phyloP scores from a whole-genome alignment of 441 rosid genomes.

The Gossypium trilobum region DNA sequence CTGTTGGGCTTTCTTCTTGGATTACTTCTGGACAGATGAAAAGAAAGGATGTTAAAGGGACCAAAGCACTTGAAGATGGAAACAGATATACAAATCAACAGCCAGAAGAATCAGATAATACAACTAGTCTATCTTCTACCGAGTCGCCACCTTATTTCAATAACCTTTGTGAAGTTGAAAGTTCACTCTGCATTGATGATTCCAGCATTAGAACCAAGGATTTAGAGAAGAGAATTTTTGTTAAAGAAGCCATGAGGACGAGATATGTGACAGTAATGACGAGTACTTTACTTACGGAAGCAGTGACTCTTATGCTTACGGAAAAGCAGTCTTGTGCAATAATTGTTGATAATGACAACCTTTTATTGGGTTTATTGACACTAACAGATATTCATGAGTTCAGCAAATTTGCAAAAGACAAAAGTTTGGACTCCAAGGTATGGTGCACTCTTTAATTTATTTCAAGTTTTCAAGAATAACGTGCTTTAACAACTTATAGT shows the following conservation, averaged over 20 bases:
- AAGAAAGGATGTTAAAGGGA: slow-evolving; percentile 42
- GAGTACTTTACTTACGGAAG: slow-evolving; percentile 64
- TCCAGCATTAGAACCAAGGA: slow-evolving; percentile 31
- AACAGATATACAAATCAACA: slow-evolving; percentile 23
- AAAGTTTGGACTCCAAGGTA: slow-evolving; percentile 47
- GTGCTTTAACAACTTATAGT: neutral
- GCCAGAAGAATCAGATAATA: slow-evolving; percentile 24
- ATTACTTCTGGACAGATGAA: slow-evolving; percentile 69
- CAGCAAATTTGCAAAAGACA: slow-evolving; percentile 34
- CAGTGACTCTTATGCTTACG: slow-evolving; percentile 61
- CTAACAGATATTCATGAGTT: slow-evolving; percentile 61
- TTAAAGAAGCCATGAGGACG: slow-evolving; percentile 88
- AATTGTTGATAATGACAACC: slow-evolving; percentile 55
- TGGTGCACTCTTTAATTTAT: neutral
- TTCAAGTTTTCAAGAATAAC: neutral
- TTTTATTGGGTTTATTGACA: slow-evolving; percentile 55
- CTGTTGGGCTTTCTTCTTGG: slow-evolving; percentile 92
- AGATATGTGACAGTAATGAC: slow-evolving; percentile 57
- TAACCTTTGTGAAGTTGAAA: slow-evolving; percentile 78
- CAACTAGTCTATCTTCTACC: slow-evolving; percentile 19
- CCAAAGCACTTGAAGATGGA: slow-evolving; percentile 29
- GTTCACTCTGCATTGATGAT: slow-evolving; percentile 73
- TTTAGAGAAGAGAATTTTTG: slow-evolving; percentile 37
- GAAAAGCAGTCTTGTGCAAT: slow-evolving; percentile 87
- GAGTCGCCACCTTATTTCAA: slow-evolving; percentile 23